Base-by-base conservation (phyloP, 148 eudicot species). In the Pouteria glomerata region DNA sequence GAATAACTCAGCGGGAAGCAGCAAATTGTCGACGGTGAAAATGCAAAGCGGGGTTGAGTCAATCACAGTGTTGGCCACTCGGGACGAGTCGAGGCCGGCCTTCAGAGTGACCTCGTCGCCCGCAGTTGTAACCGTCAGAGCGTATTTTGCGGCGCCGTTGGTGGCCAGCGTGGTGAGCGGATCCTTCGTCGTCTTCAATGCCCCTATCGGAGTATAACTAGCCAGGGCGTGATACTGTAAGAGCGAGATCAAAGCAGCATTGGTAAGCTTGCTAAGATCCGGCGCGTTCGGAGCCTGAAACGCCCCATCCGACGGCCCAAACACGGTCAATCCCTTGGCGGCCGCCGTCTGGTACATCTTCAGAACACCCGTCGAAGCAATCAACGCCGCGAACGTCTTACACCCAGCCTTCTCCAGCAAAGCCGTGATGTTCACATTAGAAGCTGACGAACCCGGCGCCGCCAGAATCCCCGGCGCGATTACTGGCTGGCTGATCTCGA, bases 271-370 rank as follows among this genome's bases (percentile, higher is more conserved):
- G 30, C 34, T 73, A 35, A 90, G 77, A 82, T 93, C 91, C 8
- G 92, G 96, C 7, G 76, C 53, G 1, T 78, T 82, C 0, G 76
- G 63, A 0, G 79, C 90, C 78, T 88, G 88, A 35, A 88, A 90
- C 14, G 98, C 98, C 59, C 85, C 89, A 47, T 93, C 96, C 3
- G 67, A 78, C 0, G 98, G 98, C 0, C 96, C 98, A 8, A 93
- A 90, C 8, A 93, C 27, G 23, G 98, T 93, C 66, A 93, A 58
- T 13, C 96, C 98, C 19, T 78, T 82, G 0, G 52, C 82, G 15
- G 81, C 65, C n/a, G 84, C 86, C 18, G 47, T 16, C 50, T 73
- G 45, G 26, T 57, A 74, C 6, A 77, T 23, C 50, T 81, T 77
- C 23, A 81, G 21, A n/a, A 80, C 83, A 1, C 83, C 80, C 14